Evolutionary conservation across 148 eudicot species (phyloP), one percentile per base, ranked within the genome.

Genomic region (Diospyros lotus): DNA sequence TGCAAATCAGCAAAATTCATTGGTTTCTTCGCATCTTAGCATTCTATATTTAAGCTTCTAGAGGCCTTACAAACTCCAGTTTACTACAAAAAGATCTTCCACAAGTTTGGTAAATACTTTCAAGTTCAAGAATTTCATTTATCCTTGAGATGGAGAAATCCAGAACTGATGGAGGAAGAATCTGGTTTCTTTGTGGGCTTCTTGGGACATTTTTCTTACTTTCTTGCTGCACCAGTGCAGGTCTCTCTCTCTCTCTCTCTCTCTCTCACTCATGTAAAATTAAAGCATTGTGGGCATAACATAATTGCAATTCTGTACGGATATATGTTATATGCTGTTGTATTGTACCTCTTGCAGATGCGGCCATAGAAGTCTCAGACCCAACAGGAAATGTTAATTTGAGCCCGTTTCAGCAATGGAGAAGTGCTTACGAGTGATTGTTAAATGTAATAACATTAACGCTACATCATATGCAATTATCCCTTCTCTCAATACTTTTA

Each of bases 361-460:
- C 52, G 52, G 6, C 52, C 28, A 58, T 14, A 65, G 46, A 72
- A 72, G 53, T 72, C 39, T 2, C 53, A 58, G 75, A 58, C 61
- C 42, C 74, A 4, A 72, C 65, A 2, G 38, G 65, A 58, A 72
- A 72, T 44, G 54, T 58, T 4, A 72, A 72, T 44, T 72, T 58
- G 75, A 58, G 64, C 51, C 65, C 54, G 2, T 72, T 72, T 58
- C 42, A 2, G 1, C 50, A 59, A 3, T 72, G 54, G 53, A 9
- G 46, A 58, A 44, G 53, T 58, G 75, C 40, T 15, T 45, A 58
- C 12, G 48, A 58, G 9, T 45, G 54, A 54, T 56, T 58, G 54
- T 11, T 2, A 59, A 72, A 58, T 59, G 75, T 12, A 52, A 38
- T 17, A 14, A 2, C 45, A 2, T 9, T 2, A 40, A 41, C 69